phyloP scores from a whole-genome alignment of 139 green algal species.

The Haematococcus sp. region DNA sequence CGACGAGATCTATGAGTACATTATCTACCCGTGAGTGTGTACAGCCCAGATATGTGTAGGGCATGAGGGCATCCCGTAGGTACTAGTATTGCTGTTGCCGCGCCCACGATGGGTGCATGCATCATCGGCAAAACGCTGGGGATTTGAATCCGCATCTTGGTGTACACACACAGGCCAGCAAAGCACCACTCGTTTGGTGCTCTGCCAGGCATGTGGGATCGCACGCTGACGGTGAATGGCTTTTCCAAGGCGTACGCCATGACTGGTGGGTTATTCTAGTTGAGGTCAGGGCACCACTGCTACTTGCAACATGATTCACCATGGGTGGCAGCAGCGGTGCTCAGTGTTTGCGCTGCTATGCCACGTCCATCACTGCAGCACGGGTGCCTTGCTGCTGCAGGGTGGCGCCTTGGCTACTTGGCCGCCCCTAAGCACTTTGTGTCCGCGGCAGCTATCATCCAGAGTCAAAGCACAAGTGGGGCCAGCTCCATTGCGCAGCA shows the following conservation, averaged over 20 bases:
- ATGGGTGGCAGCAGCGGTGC: conserved; percentile 9
- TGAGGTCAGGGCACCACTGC: not conserved
- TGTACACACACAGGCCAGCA: conserved; percentile 47
- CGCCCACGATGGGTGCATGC: no score
- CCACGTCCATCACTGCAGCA: no score
- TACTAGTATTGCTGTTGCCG: no score
- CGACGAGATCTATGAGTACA: conserved; percentile 94
- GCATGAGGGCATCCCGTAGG: no score
- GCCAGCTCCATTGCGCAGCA: conserved; percentile 72
- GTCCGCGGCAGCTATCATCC: conserved; percentile 75
- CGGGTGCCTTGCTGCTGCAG: no score
- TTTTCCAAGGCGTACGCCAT: conserved; percentile 94
- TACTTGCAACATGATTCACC: not conserved
- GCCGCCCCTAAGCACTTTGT: conserved; percentile 85
- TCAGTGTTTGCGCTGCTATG: no score
- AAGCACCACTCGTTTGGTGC: conserved; percentile 79
- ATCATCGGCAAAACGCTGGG: no score
- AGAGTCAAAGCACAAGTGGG: conserved; percentile 90
- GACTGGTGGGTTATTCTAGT: conserved; percentile 57
- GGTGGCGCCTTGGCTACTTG: conserved; percentile 95
- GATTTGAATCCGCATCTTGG: no score
- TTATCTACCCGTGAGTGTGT: conserved; percentile 72
- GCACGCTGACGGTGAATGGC: conserved; percentile 96
- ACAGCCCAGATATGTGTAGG: no score
- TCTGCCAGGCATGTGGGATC: conserved; percentile 86